Conservation (phyloP, 495 filamentous ascomycete species). For the Penicillium waksmanii region DNA sequence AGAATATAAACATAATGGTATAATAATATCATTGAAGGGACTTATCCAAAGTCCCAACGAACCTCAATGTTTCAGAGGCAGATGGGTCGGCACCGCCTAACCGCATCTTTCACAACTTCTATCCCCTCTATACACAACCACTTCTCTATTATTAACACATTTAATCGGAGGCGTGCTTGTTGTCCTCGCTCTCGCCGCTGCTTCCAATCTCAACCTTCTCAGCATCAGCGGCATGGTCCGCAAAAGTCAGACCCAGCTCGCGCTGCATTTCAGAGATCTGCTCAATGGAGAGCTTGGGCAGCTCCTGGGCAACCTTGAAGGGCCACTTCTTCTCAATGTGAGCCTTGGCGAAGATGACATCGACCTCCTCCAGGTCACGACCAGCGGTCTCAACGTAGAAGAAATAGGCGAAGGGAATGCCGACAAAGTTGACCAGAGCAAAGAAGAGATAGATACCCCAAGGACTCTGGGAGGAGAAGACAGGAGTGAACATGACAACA, state of each 20-base stretch:
- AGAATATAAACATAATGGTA: background rate
- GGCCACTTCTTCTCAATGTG: conserved; percentile 44
- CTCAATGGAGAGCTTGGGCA: conserved; percentile 43
- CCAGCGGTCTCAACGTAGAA: conserved; percentile 72
- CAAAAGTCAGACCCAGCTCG: conserved; percentile 34
- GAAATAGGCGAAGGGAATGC: conserved; percentile 66
- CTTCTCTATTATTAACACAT: conserved; percentile 6
- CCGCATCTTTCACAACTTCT: background rate
- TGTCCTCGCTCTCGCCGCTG: conserved; percentile 31
- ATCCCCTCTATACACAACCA: background rate
- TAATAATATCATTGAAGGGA: conserved; percentile 1
- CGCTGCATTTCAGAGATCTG: conserved; percentile 36
- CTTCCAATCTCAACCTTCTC: conserved; percentile 39
- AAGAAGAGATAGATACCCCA: conserved; percentile 63
- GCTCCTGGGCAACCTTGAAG: conserved; percentile 35
- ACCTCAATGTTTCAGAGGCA: background rate
- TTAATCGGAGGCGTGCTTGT: conserved; percentile 31
- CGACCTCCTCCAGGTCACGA: conserved; percentile 76
- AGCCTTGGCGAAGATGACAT: conserved; percentile 53
- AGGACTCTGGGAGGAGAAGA: conserved; percentile 31
- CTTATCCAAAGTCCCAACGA: background rate
- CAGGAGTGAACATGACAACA: conserved; percentile 52
- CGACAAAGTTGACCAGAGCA: conserved; percentile 66
- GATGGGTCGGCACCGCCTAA: background rate
- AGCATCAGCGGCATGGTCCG: conserved; percentile 18